Conservation (phyloP, 495 filamentous ascomycete species). For the Daldinia concentrica region DNA sequence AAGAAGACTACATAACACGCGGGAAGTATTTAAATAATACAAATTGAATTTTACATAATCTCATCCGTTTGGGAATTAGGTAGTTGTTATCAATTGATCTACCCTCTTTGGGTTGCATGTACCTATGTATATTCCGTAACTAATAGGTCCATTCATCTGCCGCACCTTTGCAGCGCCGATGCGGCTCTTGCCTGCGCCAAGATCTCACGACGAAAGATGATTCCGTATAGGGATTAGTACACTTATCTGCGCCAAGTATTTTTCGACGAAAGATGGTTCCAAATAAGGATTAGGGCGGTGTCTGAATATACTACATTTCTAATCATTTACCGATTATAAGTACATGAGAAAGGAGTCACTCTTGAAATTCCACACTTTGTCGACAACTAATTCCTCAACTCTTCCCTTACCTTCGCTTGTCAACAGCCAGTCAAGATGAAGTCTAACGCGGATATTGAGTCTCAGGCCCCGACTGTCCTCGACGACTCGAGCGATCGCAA, state of each 20-base stretch:
- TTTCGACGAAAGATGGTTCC: conserved; percentile 29
- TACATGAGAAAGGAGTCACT: background rate
- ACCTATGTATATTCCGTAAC: background rate
- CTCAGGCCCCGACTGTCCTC: conserved; percentile 11
- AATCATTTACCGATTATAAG: background rate
- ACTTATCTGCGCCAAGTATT: background rate
- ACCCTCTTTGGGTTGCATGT: background rate
- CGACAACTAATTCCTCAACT: background rate
- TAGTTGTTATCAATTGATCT: background rate
- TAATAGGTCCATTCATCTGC: background rate
- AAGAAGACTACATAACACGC: background rate
- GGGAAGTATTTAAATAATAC: too few relatives aligned
- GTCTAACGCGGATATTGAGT: conserved; percentile 13
- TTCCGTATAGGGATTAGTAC: background rate
- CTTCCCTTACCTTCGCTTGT: background rate
- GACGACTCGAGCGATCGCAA: conserved; percentile 10
- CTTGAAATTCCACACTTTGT: background rate
- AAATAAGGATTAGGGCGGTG: conserved; percentile 10
- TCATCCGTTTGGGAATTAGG: background rate
- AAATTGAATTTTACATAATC: background rate
- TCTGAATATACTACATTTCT: background rate
- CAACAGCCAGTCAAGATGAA: conserved; percentile 2
- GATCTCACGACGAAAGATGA: background rate
- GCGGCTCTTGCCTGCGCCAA: background rate
- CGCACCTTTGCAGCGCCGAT: background rate